Evolutionary conservation across 208 protist genomes (phyloP).

Genomic region (Phytomonas francai): DNA sequence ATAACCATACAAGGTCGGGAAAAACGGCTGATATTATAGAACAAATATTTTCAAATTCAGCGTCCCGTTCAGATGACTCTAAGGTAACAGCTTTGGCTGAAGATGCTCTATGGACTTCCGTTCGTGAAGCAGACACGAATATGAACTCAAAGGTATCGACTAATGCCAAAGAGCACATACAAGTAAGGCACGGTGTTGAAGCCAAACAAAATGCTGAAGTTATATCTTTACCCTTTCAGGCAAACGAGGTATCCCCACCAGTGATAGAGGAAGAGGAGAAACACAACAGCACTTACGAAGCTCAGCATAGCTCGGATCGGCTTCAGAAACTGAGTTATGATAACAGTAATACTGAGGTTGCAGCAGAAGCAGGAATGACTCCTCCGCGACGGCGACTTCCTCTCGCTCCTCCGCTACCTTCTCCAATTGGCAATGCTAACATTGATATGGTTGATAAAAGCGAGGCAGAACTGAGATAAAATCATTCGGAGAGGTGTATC

Average conservation of each 20-base stretch:
- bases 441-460: background rate
- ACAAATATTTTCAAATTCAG: background rate
- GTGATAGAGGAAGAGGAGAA: background rate
- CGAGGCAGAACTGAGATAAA: background rate
- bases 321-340: background rate
- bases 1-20: background rate
- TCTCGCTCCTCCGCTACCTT: background rate
- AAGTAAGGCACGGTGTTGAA: background rate
- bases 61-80: background rate
- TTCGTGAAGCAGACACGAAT: background rate
- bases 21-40: background rate
- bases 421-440: background rate
- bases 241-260: background rate
- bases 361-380: background rate
- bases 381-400: constrained; percentile 1
- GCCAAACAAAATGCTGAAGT: background rate
- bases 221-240: background rate
- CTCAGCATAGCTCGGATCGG: background rate
- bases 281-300: background rate
- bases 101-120: background rate
- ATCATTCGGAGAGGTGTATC: background rate
- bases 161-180: background rate
- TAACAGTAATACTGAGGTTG: background rate
- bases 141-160: background rate
- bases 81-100: background rate